Conservation (phyloP, 257 asterid species). For the Solanum infundibuliforme region DNA sequence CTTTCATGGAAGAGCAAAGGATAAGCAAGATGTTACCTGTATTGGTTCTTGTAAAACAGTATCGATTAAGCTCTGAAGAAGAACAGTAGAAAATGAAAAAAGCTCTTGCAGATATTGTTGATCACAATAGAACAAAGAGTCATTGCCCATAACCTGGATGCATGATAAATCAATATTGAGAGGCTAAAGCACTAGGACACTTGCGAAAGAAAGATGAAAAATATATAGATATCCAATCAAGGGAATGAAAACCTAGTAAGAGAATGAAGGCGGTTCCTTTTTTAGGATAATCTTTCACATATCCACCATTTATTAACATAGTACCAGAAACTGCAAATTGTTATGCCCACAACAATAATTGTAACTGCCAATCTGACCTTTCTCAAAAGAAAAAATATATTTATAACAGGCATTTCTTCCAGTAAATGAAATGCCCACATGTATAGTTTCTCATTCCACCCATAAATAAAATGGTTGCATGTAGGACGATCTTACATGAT, state of each 20-base stretch:
- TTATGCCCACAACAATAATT: not conserved
- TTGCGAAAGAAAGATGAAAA: not conserved
- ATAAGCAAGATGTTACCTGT: slow-evolving; percentile 27
- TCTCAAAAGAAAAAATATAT: not conserved
- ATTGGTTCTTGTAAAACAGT: slow-evolving; percentile 52
- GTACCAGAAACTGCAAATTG: not conserved
- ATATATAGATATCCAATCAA: not conserved
- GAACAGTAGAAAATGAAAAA: slow-evolving; percentile 33
- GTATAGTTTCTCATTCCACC: not conserved
- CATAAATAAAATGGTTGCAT: not conserved
- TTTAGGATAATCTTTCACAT: not conserved
- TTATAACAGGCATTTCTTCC: not conserved
- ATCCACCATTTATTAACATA: not conserved
- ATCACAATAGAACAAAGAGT: slow-evolving; percentile 36
- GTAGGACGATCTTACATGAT: not conserved
- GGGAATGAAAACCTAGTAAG: not conserved
- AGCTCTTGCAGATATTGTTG: slow-evolving; percentile 43
- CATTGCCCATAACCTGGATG: slow-evolving; percentile 40
- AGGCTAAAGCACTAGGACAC: not conserved
- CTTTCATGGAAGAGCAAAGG: not conserved
- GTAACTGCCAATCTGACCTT: not conserved
- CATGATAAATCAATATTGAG: not conserved
- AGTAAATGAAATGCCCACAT: not conserved
- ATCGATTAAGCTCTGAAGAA: slow-evolving; percentile 38
- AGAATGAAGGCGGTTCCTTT: not conserved